Percentiles rank a stretch among this genome's conserved stretches.
phyloP scores from a whole-genome alignment of 441 rosid genomes.

The Populus trichocarpa region DNA sequence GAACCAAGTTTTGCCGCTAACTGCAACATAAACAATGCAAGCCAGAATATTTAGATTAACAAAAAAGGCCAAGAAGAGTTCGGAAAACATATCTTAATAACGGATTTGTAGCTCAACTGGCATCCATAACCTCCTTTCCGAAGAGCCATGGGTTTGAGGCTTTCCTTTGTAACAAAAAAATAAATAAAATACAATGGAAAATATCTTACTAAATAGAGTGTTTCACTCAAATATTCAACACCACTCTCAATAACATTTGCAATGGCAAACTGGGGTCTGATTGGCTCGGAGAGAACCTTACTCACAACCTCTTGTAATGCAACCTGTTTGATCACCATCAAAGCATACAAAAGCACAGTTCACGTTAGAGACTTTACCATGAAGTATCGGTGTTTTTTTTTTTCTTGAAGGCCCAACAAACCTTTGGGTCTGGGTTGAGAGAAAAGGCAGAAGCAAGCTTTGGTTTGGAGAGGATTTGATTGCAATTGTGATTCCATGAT shows the following conservation, averaged over 20 bases:
- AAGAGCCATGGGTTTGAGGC: no score
- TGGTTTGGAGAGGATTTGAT: conserved; percentile 48
- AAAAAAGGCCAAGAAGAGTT: not conserved
- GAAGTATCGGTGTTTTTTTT: not conserved
- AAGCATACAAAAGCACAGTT: no score
- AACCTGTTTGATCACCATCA: conserved; percentile 26
- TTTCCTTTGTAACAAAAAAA: not conserved
- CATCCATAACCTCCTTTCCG: no score
- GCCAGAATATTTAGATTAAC: not conserved
- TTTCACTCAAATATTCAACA: conserved; percentile 16
- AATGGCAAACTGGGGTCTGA: conserved; percentile 76
- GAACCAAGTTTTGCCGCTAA: conserved; percentile 48
- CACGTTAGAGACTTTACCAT: no score
- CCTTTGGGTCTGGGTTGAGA: conserved; percentile 13
- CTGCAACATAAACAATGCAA: conserved; percentile 28
- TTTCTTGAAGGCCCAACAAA: not conserved
- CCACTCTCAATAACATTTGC: conserved; percentile 41
- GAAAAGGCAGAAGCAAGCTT: conserved; percentile 24
- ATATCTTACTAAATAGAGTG: conserved; percentile 39
- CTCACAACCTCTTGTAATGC: conserved; percentile 53
- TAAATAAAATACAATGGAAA: not conserved
- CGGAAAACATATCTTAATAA: no score
- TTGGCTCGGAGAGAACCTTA: conserved; percentile 29
- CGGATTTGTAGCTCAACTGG: no score
- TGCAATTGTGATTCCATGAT: conserved; percentile 47